phyloP scores from a whole-genome alignment of 2,329 filamentous ascomycete genomes.

The Immersiporthe knoxdaviesiana region DNA sequence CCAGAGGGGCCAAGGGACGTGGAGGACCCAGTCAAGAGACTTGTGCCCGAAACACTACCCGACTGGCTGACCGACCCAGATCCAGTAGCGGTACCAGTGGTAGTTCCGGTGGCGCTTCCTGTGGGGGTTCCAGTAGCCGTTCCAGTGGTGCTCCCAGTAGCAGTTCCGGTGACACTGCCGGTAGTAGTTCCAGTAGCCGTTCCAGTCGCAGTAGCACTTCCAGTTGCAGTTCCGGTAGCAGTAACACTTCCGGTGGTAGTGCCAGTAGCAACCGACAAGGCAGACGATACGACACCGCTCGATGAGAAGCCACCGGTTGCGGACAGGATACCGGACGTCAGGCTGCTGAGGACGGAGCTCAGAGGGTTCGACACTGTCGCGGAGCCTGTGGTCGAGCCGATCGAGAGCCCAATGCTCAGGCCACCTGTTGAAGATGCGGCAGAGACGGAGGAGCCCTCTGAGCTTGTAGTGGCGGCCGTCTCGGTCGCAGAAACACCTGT shows the following conservation, averaged over 20 bases:
- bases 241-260: background rate
- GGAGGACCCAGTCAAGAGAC: background rate
- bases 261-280: slow-evolving; percentile 6
- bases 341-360: background rate
- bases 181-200: background rate
- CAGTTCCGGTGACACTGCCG: background rate
- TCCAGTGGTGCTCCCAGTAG: background rate
- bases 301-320: background rate
- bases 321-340: slow-evolving; percentile 1
- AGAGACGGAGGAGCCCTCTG: background rate
- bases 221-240: slow-evolving; percentile 16
- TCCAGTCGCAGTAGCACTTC: background rate
- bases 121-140: slow-evolving; percentile 18
- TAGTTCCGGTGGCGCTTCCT: too few species aligned
- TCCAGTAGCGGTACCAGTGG: slow-evolving; percentile 17
- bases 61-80: slow-evolving; percentile 12
- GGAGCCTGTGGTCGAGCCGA: slow-evolving; percentile 20
- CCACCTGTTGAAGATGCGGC: background rate
- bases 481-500: slow-evolving; percentile 12
- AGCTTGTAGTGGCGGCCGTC: too few species aligned
- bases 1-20: slow-evolving; percentile 9
- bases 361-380: background rate
- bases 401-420: background rate
- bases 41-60: background rate
- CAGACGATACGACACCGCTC: background rate